Base-by-base conservation (phyloP, 306 rosid species). In the Aeschynomene evenia region DNA sequence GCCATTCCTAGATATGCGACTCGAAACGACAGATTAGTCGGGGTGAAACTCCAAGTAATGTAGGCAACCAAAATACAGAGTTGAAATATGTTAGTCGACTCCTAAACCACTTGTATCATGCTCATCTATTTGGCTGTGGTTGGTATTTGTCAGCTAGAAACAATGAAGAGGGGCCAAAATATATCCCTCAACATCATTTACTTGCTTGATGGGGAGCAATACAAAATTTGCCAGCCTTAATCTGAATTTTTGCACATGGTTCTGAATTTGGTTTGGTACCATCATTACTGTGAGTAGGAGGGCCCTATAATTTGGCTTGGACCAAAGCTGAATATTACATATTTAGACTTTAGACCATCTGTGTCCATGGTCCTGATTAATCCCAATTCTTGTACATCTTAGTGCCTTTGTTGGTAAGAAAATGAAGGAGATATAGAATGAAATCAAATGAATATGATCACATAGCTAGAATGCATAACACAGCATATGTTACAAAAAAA, bases 281-380 rank as follows among this genome's bases (percentile, higher is more conserved):
- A 56, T 65, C 37, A 40, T 11, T 40, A 40, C 46, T 40, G 2
- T 11, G 11, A 26, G n/a, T 43, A 43, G 49, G 6, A n/a, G 49
- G 51, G 46, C 46, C 46, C 16, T 2, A 5, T 34, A n/a, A n/a
- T n/a, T n/a, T n/a, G n/a, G n/a, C n/a, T 13, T 42, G 49, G 39
- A 34, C 39, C 39, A 9, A 5, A 14, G 16, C 49, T 14, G 14
- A 42, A 42, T 42, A 2, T 42, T 42, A 42, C 49, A 15, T 49
- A 66, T 11, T 29, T 77, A 56, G 81, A 83, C 83, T 63, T 28
- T 77, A 51, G 81, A 81, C 81, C 71, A 24, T 52, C 57, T 67
- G 71, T 78, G 60, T 31, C 77, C 19, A 54, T 5, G 48, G 66
- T 53, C 77, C 78, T 78, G 46, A 83, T 76, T 66, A 5, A 21